Evolutionary conservation across 1,284 basidiomycete genomes (phyloP).

Genomic region (Farysia itapuensis): DNA sequence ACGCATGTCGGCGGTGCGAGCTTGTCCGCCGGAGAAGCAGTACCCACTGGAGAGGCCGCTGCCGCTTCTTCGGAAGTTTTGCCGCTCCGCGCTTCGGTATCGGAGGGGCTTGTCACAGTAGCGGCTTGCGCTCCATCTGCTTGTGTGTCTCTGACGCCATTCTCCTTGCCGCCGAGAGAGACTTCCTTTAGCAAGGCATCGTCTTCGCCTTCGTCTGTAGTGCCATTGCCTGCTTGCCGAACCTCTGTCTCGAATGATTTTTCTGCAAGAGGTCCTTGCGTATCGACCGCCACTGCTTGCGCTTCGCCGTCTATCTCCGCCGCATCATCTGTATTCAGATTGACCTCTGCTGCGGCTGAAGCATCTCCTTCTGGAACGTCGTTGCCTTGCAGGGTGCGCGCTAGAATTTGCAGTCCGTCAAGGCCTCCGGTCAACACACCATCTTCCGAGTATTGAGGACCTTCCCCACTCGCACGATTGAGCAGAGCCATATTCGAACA

Average conservation of each 20-base stretch:
- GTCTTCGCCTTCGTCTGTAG: slow-evolving; percentile 49
- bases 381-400: slow-evolving; percentile 48
- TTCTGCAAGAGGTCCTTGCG: background rate
- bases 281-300: background rate
- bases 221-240: slow-evolving; percentile 7
- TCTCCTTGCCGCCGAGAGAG: slow-evolving; percentile 23
- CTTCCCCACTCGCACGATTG: slow-evolving; percentile 67
- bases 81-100: slow-evolving; percentile 11
- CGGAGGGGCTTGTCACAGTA: background rate
- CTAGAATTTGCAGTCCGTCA: slow-evolving; percentile 57
- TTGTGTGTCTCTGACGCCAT: background rate
- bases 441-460: slow-evolving; percentile 53
- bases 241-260: background rate
- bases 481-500: slow-evolving; percentile 97
- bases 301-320: background rate
- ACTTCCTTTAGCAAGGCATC: slow-evolving; percentile 51
- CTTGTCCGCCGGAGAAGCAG: slow-evolving; percentile 48
- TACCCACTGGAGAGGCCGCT: slow-evolving; percentile 19
- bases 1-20: slow-evolving; percentile 51
- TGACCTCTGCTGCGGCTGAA: slow-evolving; percentile 7
- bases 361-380: slow-evolving; percentile 36
- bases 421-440: slow-evolving; percentile 55
- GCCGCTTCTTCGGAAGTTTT: background rate
- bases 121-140: background rate
- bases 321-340: background rate